These are phyloP conservation scores for Rheum nobile DNA, from an alignment of 148 eudicot species.

Conservation along the genomic window DNA sequence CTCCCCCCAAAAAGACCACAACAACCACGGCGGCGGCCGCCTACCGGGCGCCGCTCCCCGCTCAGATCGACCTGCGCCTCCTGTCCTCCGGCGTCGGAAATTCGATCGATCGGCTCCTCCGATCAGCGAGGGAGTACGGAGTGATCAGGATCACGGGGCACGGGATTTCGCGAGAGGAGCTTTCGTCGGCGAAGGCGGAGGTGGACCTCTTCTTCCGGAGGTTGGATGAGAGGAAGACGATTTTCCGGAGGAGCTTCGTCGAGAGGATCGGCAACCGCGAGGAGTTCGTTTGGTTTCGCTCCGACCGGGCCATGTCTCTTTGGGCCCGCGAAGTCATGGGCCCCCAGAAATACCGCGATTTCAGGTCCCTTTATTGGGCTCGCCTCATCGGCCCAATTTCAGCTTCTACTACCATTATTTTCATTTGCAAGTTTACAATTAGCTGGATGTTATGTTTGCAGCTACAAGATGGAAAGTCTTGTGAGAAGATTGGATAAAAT, in stretches of 20 bases:
- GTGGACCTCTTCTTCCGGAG: slow-evolving; percentile 39
- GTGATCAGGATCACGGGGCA: slow-evolving; percentile 48
- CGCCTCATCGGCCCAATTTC: not conserved
- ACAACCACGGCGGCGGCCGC: slow-evolving; percentile 11
- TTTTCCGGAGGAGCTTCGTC: slow-evolving; percentile 36
- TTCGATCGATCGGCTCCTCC: slow-evolving; percentile 34
- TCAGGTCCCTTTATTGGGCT: slow-evolving; percentile 32
- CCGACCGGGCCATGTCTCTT: slow-evolving; percentile 33
- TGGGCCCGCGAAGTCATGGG: slow-evolving; percentile 46
- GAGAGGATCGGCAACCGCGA: slow-evolving; percentile 45
- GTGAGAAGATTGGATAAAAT: slow-evolving; percentile 38
- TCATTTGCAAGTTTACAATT: not conserved
- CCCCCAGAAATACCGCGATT: slow-evolving; percentile 32
- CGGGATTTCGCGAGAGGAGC: slow-evolving; percentile 40
- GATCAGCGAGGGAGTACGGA: slow-evolving; percentile 41
- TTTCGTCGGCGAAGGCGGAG: slow-evolving; percentile 27
- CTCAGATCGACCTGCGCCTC: slow-evolving; percentile 32
- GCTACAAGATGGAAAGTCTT: slow-evolving; percentile 53
- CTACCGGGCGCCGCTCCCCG: slow-evolving; percentile 20
- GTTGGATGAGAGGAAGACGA: slow-evolving; percentile 27
- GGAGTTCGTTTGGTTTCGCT: slow-evolving; percentile 50
- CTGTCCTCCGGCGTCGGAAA: slow-evolving; percentile 28
- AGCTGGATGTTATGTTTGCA: slow-evolving; percentile 11
- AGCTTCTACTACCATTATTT: too few species aligned
- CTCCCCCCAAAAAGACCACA: not conserved